phyloP scores from a whole-genome alignment of 2,329 filamentous ascomycete species.

The Penicillium brevicompactum region DNA sequence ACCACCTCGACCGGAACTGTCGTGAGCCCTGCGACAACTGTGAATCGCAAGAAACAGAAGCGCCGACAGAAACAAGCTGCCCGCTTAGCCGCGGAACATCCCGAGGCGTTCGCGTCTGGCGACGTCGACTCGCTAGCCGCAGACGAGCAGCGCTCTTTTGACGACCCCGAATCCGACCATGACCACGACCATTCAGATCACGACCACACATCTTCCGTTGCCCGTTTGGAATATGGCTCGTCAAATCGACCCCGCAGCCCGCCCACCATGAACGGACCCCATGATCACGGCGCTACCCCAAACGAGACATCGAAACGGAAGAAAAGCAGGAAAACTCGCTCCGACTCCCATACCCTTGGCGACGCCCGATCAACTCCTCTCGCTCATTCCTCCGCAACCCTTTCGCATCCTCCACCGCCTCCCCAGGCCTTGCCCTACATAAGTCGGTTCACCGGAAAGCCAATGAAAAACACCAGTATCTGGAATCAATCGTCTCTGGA shows the following conservation, averaged over 20 bases:
- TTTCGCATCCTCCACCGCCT: constrained; percentile 44
- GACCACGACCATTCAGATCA: constrained; percentile 38
- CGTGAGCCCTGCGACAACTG: constrained; percentile 32
- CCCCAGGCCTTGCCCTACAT: constrained; percentile 47
- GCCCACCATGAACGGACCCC: constrained; percentile 21
- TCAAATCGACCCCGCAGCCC: constrained; percentile 18
- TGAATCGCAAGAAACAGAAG: constrained; percentile 96
- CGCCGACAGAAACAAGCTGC: constrained; percentile 81
- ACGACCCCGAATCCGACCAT: constrained; percentile 33
- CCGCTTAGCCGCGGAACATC: constrained; percentile 63
- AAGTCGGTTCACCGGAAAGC: constrained; percentile 46
- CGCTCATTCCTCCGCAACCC: constrained; percentile 47
- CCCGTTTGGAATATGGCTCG: constrained; percentile 56
- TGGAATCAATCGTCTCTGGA: constrained; percentile 96
- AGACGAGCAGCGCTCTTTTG: constrained; percentile 27
- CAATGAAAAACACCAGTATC: constrained; percentile 75
- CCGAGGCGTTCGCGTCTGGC: constrained; percentile 29
- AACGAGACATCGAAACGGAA: constrained; percentile 45
- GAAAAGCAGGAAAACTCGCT: constrained; percentile 41
- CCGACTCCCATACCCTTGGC: constrained; percentile 37
- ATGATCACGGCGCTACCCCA: constrained; percentile 23
- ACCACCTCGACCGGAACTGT: constrained; percentile 14
- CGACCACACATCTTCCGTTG: constrained; percentile 53
- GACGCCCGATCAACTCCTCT: constrained; percentile 43
- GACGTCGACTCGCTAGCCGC: constrained; percentile 33